phyloP scores from a whole-genome alignment of 164 flowering plant species.

The Platanus orientalis region DNA sequence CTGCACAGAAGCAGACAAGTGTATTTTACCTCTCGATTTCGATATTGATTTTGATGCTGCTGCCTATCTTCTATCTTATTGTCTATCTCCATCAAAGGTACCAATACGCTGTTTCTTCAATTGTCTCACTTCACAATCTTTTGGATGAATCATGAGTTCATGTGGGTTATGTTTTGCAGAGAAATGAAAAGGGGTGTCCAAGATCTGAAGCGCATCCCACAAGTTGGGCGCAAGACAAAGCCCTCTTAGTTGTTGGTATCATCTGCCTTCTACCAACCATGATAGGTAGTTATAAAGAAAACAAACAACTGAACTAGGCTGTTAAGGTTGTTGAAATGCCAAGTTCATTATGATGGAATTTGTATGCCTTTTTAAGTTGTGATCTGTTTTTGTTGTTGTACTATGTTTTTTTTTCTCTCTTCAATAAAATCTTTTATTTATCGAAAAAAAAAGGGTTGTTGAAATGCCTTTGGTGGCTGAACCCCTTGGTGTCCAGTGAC shows the following conservation, averaged over 20 bases:
- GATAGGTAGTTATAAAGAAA: no score
- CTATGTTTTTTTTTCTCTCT: no score
- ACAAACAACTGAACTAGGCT: background rate
- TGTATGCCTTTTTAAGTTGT: no score
- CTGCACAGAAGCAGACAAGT: conserved; percentile 69
- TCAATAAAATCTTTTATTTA: no score
- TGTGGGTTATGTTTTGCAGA: conserved; percentile 32
- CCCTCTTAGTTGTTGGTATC: conserved; percentile 45
- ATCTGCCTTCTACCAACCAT: conserved; percentile 1
- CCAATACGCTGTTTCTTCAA: background rate
- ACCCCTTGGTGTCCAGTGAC: no score
- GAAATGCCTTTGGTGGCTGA: no score
- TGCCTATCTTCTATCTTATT: conserved; percentile 74
- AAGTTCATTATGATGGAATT: no score
- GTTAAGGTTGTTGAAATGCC: no score
- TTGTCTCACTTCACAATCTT: background rate
- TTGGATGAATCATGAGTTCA: background rate
- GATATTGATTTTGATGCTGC: conserved; percentile 77
- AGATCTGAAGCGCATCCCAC: conserved; percentile 66
- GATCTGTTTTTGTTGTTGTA: no score
- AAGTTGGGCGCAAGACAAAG: conserved; percentile 54
- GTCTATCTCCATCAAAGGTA: conserved; percentile 83
- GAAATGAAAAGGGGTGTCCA: conserved; percentile 56
- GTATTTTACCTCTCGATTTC: conserved; percentile 65
- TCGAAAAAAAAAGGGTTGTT: no score